Conservation (phyloP, 352 stramenopile species). For the Phytopythium sindhum region DNA sequence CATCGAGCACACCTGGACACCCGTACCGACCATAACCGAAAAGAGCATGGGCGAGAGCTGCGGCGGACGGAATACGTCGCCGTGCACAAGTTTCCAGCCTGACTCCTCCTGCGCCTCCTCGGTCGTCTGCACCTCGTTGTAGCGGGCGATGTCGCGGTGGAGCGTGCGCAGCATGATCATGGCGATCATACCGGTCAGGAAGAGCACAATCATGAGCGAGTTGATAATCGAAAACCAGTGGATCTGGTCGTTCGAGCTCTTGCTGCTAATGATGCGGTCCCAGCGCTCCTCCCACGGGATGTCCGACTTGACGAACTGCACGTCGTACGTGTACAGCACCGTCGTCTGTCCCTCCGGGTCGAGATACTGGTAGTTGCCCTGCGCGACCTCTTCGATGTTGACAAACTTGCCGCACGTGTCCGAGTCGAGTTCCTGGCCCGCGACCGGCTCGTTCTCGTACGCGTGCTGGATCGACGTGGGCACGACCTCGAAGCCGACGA, state of each 20-base stretch:
- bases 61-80: constrained; percentile 98
- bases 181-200: constrained; percentile 98
- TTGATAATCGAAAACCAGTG: constrained; percentile 99
- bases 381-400: constrained; percentile 77
- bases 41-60: constrained; percentile 92
- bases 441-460: constrained; percentile 81
- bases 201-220: constrained; percentile 99
- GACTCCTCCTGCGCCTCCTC: constrained; percentile 95
- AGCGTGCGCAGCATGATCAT: constrained; percentile 99
- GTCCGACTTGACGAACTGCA: constrained; percentile 94
- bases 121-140: constrained; percentile 94
- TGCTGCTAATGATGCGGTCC: constrained; percentile 98
- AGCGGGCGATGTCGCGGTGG: constrained; percentile 96
- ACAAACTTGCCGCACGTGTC: constrained; percentile 89
- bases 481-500: constrained; percentile 96
- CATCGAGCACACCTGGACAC: constrained; percentile 95
- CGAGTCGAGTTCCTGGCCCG: constrained; percentile 74
- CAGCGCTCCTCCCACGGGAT: constrained; percentile 97
- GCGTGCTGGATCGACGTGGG: constrained; percentile 94
- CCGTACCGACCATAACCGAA: constrained; percentile 94
- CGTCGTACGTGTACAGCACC: constrained; percentile 99
- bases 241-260: constrained; percentile 97
- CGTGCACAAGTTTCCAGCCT: constrained; percentile 96
- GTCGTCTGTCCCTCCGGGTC: constrained; percentile 62
- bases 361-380: constrained; percentile 85